Base-by-base conservation (phyloP, 2,329 filamentous ascomycete species). In the Rosellinia necatrix region DNA sequence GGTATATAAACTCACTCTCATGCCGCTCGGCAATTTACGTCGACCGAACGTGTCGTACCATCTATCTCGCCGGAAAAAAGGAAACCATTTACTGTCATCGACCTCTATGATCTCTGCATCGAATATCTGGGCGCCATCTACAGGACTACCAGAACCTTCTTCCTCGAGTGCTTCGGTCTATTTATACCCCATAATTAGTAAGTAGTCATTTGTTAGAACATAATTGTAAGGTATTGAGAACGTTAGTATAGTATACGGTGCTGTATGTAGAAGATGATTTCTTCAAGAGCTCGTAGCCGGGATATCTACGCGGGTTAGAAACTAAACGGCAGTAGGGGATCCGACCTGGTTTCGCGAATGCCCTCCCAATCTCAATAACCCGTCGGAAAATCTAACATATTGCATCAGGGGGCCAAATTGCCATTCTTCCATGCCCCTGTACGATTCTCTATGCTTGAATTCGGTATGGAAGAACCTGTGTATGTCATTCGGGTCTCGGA, bases 61-160 rank as follows among this genome's bases (percentile, higher is more conserved):
- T 37, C 49, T 57, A 17, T 48, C 42, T 27, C 37, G 22, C 19
- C 32, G 27, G 2, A 53, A 38, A 25, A 53, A 53, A 2, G 30
- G n/a, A 34, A 54, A 25, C 50, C 44, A 46, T 3, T 6, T 50
- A 17, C n/a, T 24, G 29, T 58, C 40, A 17, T 53, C 17, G 27
- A 57, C 35, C 9, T 35, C 13, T 41, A 57, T 57, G n/a, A 29
- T 43, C 2, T 38, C 49, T 10, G 7, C 12, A 12, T 42, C 19
- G 3, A 41, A 7, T 25, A 34, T 13, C 8, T 17, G 24, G 12
- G 10, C 12, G 21, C 37, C 24, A 27, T 22, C 29, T 15, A 17
- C 35, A 4, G 29, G 2, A 12, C 22, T 32, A 9, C 42, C 22
- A 6, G 13, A 27, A 3, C n/a, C 7, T 41, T 19, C 34, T 34